These are phyloP conservation scores for Leishmania tarentolae DNA, from an alignment of 208 protist genomes.

Conservation along the genomic window DNA sequence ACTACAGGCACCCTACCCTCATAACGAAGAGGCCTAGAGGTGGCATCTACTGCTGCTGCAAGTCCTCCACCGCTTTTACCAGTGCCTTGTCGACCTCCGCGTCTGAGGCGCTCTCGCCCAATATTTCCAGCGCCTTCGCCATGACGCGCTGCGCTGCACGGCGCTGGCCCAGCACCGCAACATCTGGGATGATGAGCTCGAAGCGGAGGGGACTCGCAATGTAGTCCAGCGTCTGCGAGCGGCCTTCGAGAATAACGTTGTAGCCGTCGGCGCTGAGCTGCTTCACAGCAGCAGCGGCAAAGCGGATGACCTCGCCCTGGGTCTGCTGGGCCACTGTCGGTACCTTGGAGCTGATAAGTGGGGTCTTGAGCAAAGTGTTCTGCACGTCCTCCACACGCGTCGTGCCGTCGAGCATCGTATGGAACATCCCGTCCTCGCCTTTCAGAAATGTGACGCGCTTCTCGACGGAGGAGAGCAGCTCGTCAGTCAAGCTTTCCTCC, in stretches of 20 bases:
- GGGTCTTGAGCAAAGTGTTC: slow-evolving; percentile 89
- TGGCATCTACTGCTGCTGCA: slow-evolving; percentile 23
- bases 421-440: slow-evolving; percentile 54
- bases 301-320: slow-evolving; percentile 92
- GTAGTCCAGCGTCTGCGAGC: slow-evolving; percentile 89
- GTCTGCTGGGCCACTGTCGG: slow-evolving; percentile 90
- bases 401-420: slow-evolving; percentile 71
- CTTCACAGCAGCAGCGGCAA: slow-evolving; percentile 66
- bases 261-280: slow-evolving; percentile 73
- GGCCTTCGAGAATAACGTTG: slow-evolving; percentile 92
- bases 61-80: slow-evolving; percentile 25
- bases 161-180: slow-evolving; percentile 74
- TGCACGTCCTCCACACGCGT: slow-evolving; percentile 78
- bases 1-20: neutral
- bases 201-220: slow-evolving; percentile 84
- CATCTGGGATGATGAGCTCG: slow-evolving; percentile 85
- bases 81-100: slow-evolving; percentile 26
- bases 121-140: slow-evolving; percentile 63
- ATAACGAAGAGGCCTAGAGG: neutral
- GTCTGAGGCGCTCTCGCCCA: slow-evolving; percentile 28
- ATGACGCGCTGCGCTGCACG: slow-evolving; percentile 91
- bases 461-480: slow-evolving; percentile 58
- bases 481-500: slow-evolving; percentile 54
- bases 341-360: slow-evolving; percentile 72
- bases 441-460: slow-evolving; percentile 75